Evolutionary conservation across 2,329 filamentous ascomycete genomes (phyloP), one percentile per base, ranked within the genome.

Genomic region (Neopestalotiopsis sp.): DNA sequence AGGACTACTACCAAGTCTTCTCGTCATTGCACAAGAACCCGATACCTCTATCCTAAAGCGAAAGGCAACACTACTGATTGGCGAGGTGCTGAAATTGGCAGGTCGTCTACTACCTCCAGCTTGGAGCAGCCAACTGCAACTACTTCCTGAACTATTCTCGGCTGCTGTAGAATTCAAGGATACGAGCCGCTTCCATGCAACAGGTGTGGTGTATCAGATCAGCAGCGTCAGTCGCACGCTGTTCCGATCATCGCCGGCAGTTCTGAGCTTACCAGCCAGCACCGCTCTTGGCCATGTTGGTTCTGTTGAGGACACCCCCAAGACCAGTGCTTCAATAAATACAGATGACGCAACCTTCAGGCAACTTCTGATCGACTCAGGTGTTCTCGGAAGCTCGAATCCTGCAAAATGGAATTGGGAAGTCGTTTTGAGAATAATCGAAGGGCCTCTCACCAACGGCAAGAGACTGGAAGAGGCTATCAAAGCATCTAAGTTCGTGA

Each of bases 381-480:
- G 94, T 67, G 94, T 99, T 2, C 84, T 98, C 61, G 93, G 92
- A 71, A 96, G 93, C 70, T 94, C 94, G 71, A 98, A 97, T 74
- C 97, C 93, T 76, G 86, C 90, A 53, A 99, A 99, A 79, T 99
- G 96, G 96, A 95, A 97, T 77, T 99, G 97, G 96, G 94, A 97
- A 71, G 85, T 97, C 49, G 94, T 99, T 57, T 88, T 95, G 69
- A 92, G 91, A 74, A 90, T 98, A 66, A 95, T 99, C 45, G 95
- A 98, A 77, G 97, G 96, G 0, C 96, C 97, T 1, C 82, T 99
- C 28, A 92, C 94, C 30, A 97, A 94, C 73, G 92, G 95, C 0
- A 98, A 97, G 80, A 89, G 96, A 12, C 86, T 99, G 4, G 95
- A 98, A 74, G 96, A 99, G 80, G 95, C 95, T 0, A 93, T 97